Evolutionary conservation across 495 filamentous ascomycete genomes (phyloP).

Genomic region (Hyphodiscus hymeniophilus): DNA sequence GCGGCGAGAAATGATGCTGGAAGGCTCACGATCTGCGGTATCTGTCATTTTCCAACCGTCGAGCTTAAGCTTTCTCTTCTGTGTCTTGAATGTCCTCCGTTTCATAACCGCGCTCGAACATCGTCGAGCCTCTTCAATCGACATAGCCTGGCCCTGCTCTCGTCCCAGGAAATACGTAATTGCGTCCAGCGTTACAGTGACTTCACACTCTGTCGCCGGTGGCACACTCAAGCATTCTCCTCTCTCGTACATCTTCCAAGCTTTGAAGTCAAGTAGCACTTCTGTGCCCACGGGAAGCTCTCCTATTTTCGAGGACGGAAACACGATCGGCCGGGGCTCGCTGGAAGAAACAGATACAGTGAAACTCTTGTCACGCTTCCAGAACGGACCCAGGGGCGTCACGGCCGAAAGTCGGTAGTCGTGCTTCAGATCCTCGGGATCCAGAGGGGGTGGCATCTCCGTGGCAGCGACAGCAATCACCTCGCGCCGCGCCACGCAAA

Average conservation of each 20-base stretch:
- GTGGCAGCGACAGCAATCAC: neutral
- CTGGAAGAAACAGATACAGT: neutral
- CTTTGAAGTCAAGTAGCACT: neutral
- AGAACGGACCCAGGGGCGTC: neutral
- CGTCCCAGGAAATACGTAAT: neutral
- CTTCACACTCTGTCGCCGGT: neutral
- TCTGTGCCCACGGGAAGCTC: neutral
- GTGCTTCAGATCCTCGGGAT: neutral
- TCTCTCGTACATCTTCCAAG: neutral
- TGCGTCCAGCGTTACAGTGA: neutral
- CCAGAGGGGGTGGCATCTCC: constrained; percentile 1
- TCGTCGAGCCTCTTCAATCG: neutral
- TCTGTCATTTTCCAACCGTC: neutral
- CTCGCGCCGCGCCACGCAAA: neutral
- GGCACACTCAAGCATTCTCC: neutral
- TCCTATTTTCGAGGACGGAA: neutral
- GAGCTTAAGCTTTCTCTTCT: neutral
- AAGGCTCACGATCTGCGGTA: neutral
- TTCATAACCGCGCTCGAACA: neutral
- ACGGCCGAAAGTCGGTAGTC: neutral
- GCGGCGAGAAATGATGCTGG: neutral
- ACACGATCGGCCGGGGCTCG: neutral
- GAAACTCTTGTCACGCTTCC: neutral
- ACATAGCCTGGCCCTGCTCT: neutral
- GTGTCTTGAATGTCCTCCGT: neutral